phyloP scores from a whole-genome alignment of 2,329 filamentous ascomycete genomes.

The Colletotrichum camelliae region DNA sequence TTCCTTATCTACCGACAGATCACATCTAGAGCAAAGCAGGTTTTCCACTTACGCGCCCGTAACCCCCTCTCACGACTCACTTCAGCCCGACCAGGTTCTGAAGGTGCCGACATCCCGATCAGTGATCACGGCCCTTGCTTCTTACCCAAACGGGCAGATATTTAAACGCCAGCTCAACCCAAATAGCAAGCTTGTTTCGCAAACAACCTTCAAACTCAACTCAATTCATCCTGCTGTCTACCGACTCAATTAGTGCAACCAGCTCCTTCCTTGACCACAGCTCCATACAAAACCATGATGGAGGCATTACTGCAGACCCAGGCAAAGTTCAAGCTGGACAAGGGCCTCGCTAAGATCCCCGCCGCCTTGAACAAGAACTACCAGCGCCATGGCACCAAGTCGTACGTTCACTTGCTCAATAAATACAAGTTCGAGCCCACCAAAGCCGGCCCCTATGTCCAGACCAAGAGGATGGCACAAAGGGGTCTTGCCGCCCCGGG shows the following conservation, averaged over 20 bases:
- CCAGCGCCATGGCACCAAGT: conserved; percentile 15
- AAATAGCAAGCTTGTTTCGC: not conserved
- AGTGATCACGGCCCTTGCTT: not conserved
- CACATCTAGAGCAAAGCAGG: not conserved
- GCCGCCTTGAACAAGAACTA: conserved; percentile 5
- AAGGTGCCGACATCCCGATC: not conserved
- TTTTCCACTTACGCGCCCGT: not conserved
- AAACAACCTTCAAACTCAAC: not conserved
- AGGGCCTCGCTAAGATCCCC: conserved; percentile 5
- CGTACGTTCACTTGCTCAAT: conserved; percentile 16
- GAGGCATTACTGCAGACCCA: conserved; percentile 4
- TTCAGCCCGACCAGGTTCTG: not conserved
- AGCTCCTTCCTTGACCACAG: not conserved
- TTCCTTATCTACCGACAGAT: not conserved
- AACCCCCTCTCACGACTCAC: not conserved
- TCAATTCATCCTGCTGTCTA: not conserved
- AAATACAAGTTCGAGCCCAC: conserved; percentile 20
- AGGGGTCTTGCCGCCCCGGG: conserved; percentile 18
- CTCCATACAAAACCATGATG: not conserved
- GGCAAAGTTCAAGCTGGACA: conserved; percentile 15
- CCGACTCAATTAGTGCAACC: not conserved
- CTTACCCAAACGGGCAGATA: not conserved
- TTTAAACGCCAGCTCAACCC: not conserved
- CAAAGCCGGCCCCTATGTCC: conserved; percentile 13
- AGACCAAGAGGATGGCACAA: conserved; percentile 14